A percentile compares a stretch with the other conserved stretches of the same genome.
Conservation (phyloP, 202 grass and related monocot genomes). For the Saccharum hybrid region DNA sequence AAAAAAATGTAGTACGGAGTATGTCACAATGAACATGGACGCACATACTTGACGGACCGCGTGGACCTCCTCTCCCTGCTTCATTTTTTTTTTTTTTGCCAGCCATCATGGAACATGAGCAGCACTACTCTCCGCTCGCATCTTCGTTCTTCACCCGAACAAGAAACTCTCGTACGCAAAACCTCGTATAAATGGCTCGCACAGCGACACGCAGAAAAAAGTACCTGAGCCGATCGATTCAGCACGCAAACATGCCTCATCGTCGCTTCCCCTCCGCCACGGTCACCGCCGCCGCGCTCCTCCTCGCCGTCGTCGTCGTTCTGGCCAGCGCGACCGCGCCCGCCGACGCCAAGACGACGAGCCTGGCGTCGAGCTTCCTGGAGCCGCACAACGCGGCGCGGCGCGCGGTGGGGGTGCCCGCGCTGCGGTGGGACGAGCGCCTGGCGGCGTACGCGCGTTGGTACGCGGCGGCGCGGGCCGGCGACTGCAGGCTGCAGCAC, state of each 20-base stretch:
- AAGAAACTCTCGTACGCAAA: neutral
- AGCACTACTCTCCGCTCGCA: constrained; percentile 30
- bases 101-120: constrained; percentile 32
- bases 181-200: constrained; percentile 16
- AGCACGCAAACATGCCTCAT: neutral
- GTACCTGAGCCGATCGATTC: neutral
- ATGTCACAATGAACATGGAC: constrained; percentile 17
- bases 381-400: constrained; percentile 60
- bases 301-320: constrained; percentile 31
- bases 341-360: neutral
- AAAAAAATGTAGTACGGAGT: neutral
- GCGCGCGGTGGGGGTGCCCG: constrained; percentile 36
- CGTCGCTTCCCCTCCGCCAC: constrained; percentile 19
- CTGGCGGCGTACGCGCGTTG: constrained; percentile 48
- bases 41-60: neutral
- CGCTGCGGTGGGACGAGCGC: constrained; percentile 51
- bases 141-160: neutral
- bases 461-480: constrained; percentile 54
- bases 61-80: neutral
- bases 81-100: neutral
- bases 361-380: constrained; percentile 44
- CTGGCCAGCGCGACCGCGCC: constrained; percentile 9
- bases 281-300: neutral
- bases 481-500: constrained; percentile 63
- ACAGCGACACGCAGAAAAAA: neutral